Evolutionary conservation across 2,329 filamentous ascomycete genomes (phyloP), one percentile per base, ranked within the genome.

Genomic region (Endothia cerciana): DNA sequence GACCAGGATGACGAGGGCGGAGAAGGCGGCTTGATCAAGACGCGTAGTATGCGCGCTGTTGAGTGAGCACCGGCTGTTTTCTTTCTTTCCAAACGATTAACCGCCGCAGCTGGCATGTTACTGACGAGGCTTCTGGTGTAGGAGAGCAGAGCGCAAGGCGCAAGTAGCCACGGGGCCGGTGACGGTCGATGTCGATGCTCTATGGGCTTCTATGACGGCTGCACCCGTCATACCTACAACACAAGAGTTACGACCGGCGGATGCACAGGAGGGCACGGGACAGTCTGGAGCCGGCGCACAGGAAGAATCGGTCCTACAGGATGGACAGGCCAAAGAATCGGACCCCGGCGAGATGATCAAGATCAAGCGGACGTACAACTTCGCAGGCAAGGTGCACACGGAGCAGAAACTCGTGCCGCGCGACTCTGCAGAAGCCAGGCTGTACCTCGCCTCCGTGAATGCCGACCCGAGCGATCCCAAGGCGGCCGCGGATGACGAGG

Each of bases 281-380:
- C 33, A 36, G 22, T n/a, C 13, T 17, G n/a, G n/a, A 45, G 19
- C 38, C 45, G 47, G 36, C 28, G 4, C 60, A 49, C 11, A 63
- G 49, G 69, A 70, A 51, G 69, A 70, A 15, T 59, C 68, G 5
- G 66, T 67, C 60, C 69, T 68, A 11, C 69, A 70, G 38, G 65
- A 69, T 60, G 60, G 70, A 70, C n/a, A 56, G 36, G 56, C 25
- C 45, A 64, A 60, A 65, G 61, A 28, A 65, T 67, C 40, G 33
- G 75, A 76, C 1, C 58, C 74, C 5, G 70, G 77, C 2, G 74
- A 78, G 5, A 82, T 81, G 78, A 81, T 92, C 71, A 85, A 83
- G 67, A 89, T 93, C 68, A 90, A 88, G 71, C 87, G 89, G 38
- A 89, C 86, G 17, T 92, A 91, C 77, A 90, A 89, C 71, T 93